phyloP scores from a whole-genome alignment of 495 filamentous ascomycete genomes.

The Penicillium psychrofluorescens region DNA sequence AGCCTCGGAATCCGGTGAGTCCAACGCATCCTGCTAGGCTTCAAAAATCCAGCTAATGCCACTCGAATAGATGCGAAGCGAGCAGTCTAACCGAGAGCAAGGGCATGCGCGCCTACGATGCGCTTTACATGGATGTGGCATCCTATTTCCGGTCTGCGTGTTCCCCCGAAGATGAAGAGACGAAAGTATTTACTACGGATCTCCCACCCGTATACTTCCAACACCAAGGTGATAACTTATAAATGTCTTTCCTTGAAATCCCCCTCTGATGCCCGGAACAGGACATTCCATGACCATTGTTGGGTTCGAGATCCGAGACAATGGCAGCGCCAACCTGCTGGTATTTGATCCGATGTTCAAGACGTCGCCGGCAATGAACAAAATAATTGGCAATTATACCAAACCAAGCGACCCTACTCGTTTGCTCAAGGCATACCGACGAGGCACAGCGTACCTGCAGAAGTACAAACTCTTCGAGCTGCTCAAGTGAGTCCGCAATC shows the following conservation, averaged over 20 bases:
- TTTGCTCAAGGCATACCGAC: constrained; percentile 63
- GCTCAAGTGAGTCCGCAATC: constrained; percentile 49
- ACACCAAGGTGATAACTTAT: constrained; percentile 50
- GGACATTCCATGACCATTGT: constrained; percentile 92
- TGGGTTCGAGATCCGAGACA: constrained; percentile 63
- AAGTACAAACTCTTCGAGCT: constrained; percentile 74
- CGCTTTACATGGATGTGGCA: constrained; percentile 62
- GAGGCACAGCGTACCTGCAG: constrained; percentile 56
- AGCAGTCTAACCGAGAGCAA: constrained; percentile 37
- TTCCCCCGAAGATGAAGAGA: constrained; percentile 18
- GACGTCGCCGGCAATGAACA: constrained; percentile 55
- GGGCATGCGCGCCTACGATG: constrained; percentile 40
- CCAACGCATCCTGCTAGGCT: background rate
- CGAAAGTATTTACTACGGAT: constrained; percentile 57
- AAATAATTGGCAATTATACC: constrained; percentile 41
- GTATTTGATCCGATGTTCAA: constrained; percentile 88
- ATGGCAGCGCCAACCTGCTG: constrained; percentile 64
- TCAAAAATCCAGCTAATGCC: too few species aligned
- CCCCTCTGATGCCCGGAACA: constrained; percentile 9
- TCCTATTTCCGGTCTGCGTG: constrained; percentile 59
- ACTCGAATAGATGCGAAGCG: constrained; percentile 39
- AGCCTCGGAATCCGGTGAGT: constrained; percentile 60
- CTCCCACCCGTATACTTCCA: constrained; percentile 88
- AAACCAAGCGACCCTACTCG: constrained; percentile 42
- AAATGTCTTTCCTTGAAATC: background rate